A percentile compares a stretch with the other conserved stretches of the same genome.
phyloP scores from a whole-genome alignment of 2,329 filamentous ascomycete species.

The Torrubiellomyces zombiae region DNA sequence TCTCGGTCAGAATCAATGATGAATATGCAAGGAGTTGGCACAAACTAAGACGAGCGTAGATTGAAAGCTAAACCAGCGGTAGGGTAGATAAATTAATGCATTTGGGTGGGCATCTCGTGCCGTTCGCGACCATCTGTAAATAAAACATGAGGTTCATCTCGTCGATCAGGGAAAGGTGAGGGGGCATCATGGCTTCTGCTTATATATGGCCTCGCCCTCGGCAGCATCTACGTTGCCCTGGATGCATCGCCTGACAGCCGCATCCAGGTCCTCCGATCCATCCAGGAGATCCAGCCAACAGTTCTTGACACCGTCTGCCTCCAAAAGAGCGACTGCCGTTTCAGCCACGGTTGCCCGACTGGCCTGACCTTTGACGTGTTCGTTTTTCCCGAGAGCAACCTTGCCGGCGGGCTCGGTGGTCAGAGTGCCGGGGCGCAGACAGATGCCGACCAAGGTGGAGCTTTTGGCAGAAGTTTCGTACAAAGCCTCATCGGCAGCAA shows the following conservation, averaged over 20 bases:
- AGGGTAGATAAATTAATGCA: too few relatives aligned
- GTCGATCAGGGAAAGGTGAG: background rate
- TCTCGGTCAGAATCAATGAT: background rate
- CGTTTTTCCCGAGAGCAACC: slow-evolving; percentile 29
- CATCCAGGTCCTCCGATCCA: slow-evolving; percentile 29
- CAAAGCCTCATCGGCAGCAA: slow-evolving; percentile 40
- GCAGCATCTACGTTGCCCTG: slow-evolving; percentile 31
- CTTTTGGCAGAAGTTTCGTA: slow-evolving; percentile 28
- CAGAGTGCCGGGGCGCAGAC: slow-evolving; percentile 35
- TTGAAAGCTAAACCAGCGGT: background rate
- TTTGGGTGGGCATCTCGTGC: too few relatives aligned
- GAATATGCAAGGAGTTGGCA: background rate
- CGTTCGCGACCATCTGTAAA: too few relatives aligned
- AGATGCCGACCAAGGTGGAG: slow-evolving; percentile 28
- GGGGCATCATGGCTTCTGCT: slow-evolving; percentile 4
- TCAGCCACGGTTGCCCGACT: slow-evolving; percentile 44
- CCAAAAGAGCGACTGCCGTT: slow-evolving; percentile 38
- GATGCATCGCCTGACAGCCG: slow-evolving; percentile 31
- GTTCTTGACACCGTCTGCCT: slow-evolving; percentile 26
- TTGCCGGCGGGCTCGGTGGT: slow-evolving; percentile 30
- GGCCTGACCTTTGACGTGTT: slow-evolving; percentile 20
- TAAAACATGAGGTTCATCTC: too few relatives aligned
- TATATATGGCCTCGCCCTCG: slow-evolving; percentile 31
- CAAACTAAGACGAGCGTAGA: too few relatives aligned
- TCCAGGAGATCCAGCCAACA: slow-evolving; percentile 39